A percentile compares a stretch with the other conserved stretches of the same genome.
phyloP scores from a whole-genome alignment of 441 rosid genomes.

The Lepidium campestre region DNA sequence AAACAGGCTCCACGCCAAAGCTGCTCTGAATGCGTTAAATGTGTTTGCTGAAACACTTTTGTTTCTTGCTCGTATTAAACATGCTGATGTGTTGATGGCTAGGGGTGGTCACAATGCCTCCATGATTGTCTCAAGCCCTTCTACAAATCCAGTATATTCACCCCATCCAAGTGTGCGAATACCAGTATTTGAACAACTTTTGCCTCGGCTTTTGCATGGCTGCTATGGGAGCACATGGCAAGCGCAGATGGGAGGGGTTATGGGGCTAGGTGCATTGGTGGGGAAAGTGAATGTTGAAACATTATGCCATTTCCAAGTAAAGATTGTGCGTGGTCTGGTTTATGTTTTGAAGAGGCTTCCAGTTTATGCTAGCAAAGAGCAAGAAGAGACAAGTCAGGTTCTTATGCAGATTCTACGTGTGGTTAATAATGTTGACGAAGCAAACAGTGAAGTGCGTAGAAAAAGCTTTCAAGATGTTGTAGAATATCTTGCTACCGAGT shows the following conservation, averaged over 20 bases:
- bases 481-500: conserved; percentile 91
- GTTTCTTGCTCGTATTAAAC: conserved; percentile 91
- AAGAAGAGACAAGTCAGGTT: conserved; percentile 98
- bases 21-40: conserved; percentile 82
- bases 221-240: conserved; percentile 99
- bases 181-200: conserved; percentile 97
- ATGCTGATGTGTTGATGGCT: conserved; percentile 75
- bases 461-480: conserved; percentile 95
- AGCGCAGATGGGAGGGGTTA: conserved; percentile 99
- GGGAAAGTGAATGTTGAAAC: conserved; percentile 99
- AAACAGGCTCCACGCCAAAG: conserved; percentile 92
- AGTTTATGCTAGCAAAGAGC: conserved; percentile 90
- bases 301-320: conserved; percentile 87
- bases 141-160: conserved; percentile 97
- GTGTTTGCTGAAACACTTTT: conserved; percentile 88
- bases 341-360: conserved; percentile 97
- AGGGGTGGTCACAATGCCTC: conserved; percentile 97
- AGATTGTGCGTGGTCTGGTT: conserved; percentile 81
- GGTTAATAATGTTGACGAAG: conserved; percentile 97
- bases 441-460: conserved; percentile 89
- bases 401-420: conserved; percentile 98
- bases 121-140: conserved; percentile 99
- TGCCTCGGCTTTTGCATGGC: conserved; percentile 96
- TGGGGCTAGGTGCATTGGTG: conserved; percentile 96
- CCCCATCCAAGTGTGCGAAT: conserved; percentile 95